Base-by-base conservation (phyloP, 2,329 filamentous ascomycete genomes). In the Lecanicillium sp. region DNA sequence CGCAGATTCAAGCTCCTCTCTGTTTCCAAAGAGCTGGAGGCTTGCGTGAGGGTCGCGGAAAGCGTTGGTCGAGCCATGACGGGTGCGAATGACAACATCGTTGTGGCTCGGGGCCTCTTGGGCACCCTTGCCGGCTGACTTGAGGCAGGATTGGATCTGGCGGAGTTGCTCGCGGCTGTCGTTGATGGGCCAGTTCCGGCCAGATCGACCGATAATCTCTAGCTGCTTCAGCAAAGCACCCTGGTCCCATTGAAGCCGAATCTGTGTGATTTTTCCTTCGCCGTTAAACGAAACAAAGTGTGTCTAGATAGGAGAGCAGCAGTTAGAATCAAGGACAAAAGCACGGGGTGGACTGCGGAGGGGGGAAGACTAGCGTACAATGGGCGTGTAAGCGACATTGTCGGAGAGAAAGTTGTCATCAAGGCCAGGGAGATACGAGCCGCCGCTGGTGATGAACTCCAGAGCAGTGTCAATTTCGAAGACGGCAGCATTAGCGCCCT, bases 371-470 rank as follows among this genome's bases (percentile, higher is more conserved):
- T 29, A n/a, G 73, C 83, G 57, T 71, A 95, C 89, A 65, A 94
- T 78, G 35, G 85, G 78, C 48, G 96, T 72, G 37, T 77, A 78
- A 45, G 88, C 88, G 40, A 76, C 76, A 53, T 82, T 82, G 62
- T 95, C 88, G 41, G 85, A 70, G 42, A 98, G 66, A 60, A 96
- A 95, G 67, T 95, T 95, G 68, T 95, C 88, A 54, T 96, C 90
- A 35, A 98, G 70, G 34, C 80, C 80, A 5, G 90, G 90, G 40
- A 96, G 74, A 65, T 92, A 96, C 47, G 82, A 75, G 47, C 88
- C 90, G 48, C 90, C 92, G 46, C 83, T 80, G 45, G 72, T 78
- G 41, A 80, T 58, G 59, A 98, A 95, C 56, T 94, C 83, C 34
- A 96, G 64, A 2, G 78, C 79, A 17, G 86, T 92, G 54, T 94